Evolutionary conservation across 495 filamentous ascomycete genomes (phyloP), one percentile per base, ranked within the genome.

Genomic region (Astrocystis sublimbata): DNA sequence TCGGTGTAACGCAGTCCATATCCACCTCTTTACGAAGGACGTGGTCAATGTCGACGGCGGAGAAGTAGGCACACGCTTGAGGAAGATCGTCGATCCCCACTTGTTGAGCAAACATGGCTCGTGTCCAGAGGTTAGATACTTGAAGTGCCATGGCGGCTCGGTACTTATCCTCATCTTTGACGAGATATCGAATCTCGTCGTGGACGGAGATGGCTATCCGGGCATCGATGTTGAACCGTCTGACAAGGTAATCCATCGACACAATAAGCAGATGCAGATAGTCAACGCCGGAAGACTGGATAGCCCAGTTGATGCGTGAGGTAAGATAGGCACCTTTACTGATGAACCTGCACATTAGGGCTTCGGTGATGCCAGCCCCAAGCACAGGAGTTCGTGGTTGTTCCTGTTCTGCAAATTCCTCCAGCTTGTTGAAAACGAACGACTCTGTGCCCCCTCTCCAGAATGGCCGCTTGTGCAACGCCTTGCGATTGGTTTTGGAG

Each of bases 231-330:
- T 92, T 92, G 77, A 89, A 98, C 19, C 85, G 88, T n/a, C 91
- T 83, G 58, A 87, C 88, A 6, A 98, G 84, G 71, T 96, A 94
- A 71, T 98, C 93, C 94, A 98, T 99, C 26, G 86, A 81, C 17
- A 97, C 85, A 60, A 99, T 91, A 23, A 99, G 78, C 9, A 99
- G 88, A 67, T 99, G 94, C 10, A 99, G 85, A 75, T 99, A 99
- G 75, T 99, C 94, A 12, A 98, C 94, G 31, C 94, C 94, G 7
- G 90, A 94, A 2, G 92, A 96, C 67, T 99, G 94, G 64, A 99
- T 97, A 19, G 94, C 94, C 94, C 94, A 99, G 71, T 99, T 99
- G 78, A 99, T 97, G 17, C 94, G 87, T 35, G 90, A 94, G 2
- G 96, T 96, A 79, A 99, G 89, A 76, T 93, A 99, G 47, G 88